Percentiles rank a stretch among this genome's conserved stretches.
phyloP scores from a whole-genome alignment of 192 early-diverging fungal genomes.

The Chytriomyces sp. region DNA sequence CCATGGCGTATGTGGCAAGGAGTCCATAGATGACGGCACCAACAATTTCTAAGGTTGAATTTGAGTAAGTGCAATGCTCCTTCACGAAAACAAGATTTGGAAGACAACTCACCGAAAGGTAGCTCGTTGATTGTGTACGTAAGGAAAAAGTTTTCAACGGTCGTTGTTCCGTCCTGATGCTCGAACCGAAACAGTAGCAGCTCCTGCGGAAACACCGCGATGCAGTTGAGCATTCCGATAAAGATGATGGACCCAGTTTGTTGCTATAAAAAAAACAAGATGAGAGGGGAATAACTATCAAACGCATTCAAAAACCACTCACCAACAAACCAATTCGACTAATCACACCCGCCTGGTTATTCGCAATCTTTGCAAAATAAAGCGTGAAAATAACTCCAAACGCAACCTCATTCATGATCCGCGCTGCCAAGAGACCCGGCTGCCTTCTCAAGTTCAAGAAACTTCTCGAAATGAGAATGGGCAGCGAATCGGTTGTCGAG shows the following conservation, averaged over 20 bases:
- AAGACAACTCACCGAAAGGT: constrained; percentile 35
- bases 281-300: not conserved
- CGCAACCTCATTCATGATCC: constrained; percentile 48
- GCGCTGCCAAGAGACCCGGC: constrained; percentile 33
- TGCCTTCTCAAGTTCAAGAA: constrained; percentile 45
- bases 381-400: constrained; percentile 49
- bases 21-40: constrained; percentile 28
- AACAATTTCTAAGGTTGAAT: constrained; percentile 32
- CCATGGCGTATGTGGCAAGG: constrained; percentile 20
- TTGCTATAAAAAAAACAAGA: constrained; percentile 37
- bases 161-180: constrained; percentile 46
- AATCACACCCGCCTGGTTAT: constrained; percentile 43
- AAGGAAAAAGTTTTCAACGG: constrained; percentile 49
- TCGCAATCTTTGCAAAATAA: constrained; percentile 40
- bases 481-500: constrained; percentile 29
- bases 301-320: constrained; percentile 14
- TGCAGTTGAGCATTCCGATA: constrained; percentile 53
- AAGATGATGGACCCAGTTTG: constrained; percentile 47
- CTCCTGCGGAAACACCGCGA: constrained; percentile 50
- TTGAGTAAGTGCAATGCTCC: too few relatives aligned
- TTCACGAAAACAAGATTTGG: constrained; percentile 12
- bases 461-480: constrained; percentile 41
- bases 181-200: constrained; percentile 44
- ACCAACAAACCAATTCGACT: constrained; percentile 46
- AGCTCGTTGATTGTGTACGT: constrained; percentile 38